A percentile compares a stretch with the other conserved stretches of the same genome.
phyloP scores from a whole-genome alignment of 202 grass and related monocot genomes.

The Setaria viridis region DNA sequence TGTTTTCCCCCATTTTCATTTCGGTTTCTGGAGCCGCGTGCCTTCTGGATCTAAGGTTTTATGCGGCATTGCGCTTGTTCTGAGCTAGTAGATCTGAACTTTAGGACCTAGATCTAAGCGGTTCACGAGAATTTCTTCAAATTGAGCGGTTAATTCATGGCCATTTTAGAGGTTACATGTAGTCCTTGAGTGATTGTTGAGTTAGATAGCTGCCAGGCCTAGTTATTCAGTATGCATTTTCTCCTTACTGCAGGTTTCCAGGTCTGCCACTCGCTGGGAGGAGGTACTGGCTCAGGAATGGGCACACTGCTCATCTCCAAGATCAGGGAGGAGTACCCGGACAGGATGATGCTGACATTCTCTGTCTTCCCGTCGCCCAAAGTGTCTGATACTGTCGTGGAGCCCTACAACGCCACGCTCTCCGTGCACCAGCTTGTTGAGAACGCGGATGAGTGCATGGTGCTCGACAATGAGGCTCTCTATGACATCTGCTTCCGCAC shows the following conservation, averaged over 20 bases:
- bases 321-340: conserved; percentile 92
- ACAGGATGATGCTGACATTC: conserved; percentile 92
- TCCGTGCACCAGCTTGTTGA: conserved; percentile 95
- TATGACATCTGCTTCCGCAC: conserved; percentile 97
- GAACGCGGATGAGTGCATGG: conserved; percentile 93
- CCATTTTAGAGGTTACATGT: not conserved
- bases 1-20: not conserved
- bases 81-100: conserved; percentile 48
- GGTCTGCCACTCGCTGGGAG: conserved; percentile 88
- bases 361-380: conserved; percentile 92
- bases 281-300: conserved; percentile 92
- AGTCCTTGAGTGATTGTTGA: not conserved
- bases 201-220: not conserved
- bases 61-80: not conserved
- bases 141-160: not conserved
- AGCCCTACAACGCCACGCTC: conserved; percentile 89
- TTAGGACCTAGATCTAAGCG: not conserved
- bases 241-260: conserved; percentile 69
- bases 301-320: conserved; percentile 91
- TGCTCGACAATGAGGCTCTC: conserved; percentile 83
- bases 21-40: not conserved
- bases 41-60: conserved; percentile 29
- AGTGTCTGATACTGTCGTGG: conserved; percentile 89
- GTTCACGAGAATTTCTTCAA: not conserved
- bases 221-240: not conserved